Evolutionary conservation across 2,329 filamentous ascomycete genomes (phyloP), one percentile per base, ranked within the genome.

Genomic region (Alternaria incomplexa): DNA sequence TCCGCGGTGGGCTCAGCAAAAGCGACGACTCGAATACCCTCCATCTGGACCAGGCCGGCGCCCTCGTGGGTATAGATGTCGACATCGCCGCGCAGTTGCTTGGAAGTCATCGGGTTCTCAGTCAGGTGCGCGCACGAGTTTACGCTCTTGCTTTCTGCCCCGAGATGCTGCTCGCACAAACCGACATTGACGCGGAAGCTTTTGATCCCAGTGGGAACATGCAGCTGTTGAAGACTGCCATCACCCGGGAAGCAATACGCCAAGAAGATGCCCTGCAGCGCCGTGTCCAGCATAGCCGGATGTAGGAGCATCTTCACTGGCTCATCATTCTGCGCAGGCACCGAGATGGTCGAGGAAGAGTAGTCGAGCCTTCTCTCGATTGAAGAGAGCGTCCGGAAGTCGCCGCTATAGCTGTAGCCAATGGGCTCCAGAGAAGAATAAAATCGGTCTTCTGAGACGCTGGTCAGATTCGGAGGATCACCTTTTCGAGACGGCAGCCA

Each of bases 111-210:
- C n/a, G 36, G 36, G 36, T 40, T 40, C 36, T 40, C 36, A 40
- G 36, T 40, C 36, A 40, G 36, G 36, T 40, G 36, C 36, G 36
- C 36, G 36, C 36, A 40, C 4, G 36, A 40, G 15, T 40, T 40
- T 17, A 40, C 36, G 36, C 36, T 40, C 36, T 40, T 40, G n/a
- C 36, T 40, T 40, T 40, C 36, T 17, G 36, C 36, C n/a, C 36
- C 36, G 36, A 17, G 36, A 17, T 40, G 36, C 36, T 40, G 36
- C 36, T 40, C n/a, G 36, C 36, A 40, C 36, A 57, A 6, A 26
- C 28, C 25, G 17, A 54, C 50, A 32, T 76, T 74, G 36, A 78
- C 58, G 4, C 52, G 45, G 11, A 79, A 65, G 4, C 50, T 46
- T 3, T 53, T 12, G n/a, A 79, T 68, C 3, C 17, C 48, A 44